Percentiles rank a stretch among this genome's conserved stretches.
Evolutionary conservation across 208 protist species (phyloP).

Genomic region (Leishmania amazonensis): DNA sequence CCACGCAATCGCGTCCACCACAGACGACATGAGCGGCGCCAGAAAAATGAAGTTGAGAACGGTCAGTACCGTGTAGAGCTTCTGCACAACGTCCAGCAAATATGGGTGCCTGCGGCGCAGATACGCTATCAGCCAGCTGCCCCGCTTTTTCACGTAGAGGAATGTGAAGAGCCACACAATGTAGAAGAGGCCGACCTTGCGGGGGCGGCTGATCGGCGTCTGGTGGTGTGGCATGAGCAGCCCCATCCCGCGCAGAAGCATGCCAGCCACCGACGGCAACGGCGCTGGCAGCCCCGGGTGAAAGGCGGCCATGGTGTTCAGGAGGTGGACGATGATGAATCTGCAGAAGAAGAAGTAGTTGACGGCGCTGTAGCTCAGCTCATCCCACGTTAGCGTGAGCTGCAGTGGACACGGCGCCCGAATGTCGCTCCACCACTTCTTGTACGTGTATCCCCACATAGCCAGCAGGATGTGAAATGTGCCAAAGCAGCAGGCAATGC

Average conservation of each 20-base stretch:
- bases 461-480: slow-evolving; percentile 46
- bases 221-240: slow-evolving; percentile 70
- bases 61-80: slow-evolving; percentile 35
- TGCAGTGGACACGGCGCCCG: slow-evolving; percentile 41
- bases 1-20: slow-evolving; percentile 70
- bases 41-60: slow-evolving; percentile 53
- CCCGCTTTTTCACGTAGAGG: slow-evolving; percentile 7
- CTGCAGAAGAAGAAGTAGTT: slow-evolving; percentile 66
- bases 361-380: slow-evolving; percentile 60
- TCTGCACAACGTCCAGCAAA: slow-evolving; percentile 37
- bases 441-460: slow-evolving; percentile 39
- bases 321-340: slow-evolving; percentile 43
- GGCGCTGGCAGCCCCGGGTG: slow-evolving; percentile 56
- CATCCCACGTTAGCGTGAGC: slow-evolving; percentile 63
- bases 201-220: slow-evolving; percentile 15
- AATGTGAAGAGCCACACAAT: slow-evolving; percentile 31
- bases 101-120: slow-evolving; percentile 20
- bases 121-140: slow-evolving; percentile 8
- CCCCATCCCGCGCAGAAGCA: slow-evolving; percentile 56
- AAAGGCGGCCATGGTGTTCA: slow-evolving; percentile 60
- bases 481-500: slow-evolving; percentile 30
- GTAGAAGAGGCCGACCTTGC: slow-evolving; percentile 30
- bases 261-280: slow-evolving; percentile 42
- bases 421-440: slow-evolving; percentile 49
- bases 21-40: slow-evolving; percentile 40